Conservation (phyloP, 2,329 filamentous ascomycete genomes). For the Berkeleyomyces basicola region DNA sequence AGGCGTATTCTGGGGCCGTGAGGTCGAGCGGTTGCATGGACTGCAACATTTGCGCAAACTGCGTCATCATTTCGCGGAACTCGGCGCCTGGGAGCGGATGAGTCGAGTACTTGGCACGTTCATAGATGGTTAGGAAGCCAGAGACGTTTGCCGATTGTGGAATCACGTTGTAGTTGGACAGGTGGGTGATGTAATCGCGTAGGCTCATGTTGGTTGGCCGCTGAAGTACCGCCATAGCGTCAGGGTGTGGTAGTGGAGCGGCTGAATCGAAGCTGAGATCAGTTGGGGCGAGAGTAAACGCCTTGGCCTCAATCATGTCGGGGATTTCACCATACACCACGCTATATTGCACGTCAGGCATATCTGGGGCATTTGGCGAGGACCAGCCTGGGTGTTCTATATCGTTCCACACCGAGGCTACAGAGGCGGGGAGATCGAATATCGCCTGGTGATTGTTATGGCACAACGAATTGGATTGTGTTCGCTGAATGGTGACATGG, state of each 20-base stretch:
- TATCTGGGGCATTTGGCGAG: constrained; percentile 55
- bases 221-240: constrained; percentile 52
- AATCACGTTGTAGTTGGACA: constrained; percentile 51
- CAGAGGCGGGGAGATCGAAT: neutral
- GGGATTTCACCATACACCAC: constrained; percentile 71
- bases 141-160: neutral
- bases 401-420: constrained; percentile 49
- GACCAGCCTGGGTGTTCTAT: constrained; percentile 82
- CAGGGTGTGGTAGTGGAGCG: constrained; percentile 27
- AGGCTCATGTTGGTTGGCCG: constrained; percentile 46
- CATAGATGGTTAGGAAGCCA: constrained; percentile 62
- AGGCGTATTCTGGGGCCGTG: constrained; percentile 17
- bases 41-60: constrained; percentile 67
- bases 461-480: neutral
- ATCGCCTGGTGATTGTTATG: neutral
- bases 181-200: constrained; percentile 59
- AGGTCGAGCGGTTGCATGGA: constrained; percentile 52
- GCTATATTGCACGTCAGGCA: constrained; percentile 69
- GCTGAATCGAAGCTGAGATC: neutral
- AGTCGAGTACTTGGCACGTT: constrained; percentile 68
- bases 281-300: constrained; percentile 62
- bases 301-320: constrained; percentile 81
- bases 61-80: constrained; percentile 66
- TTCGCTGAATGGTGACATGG: neutral
- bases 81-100: constrained; percentile 48